These are phyloP conservation scores for Septoria linicola DNA, from an alignment of 2,329 filamentous ascomycete species.

Conservation along the genomic window DNA sequence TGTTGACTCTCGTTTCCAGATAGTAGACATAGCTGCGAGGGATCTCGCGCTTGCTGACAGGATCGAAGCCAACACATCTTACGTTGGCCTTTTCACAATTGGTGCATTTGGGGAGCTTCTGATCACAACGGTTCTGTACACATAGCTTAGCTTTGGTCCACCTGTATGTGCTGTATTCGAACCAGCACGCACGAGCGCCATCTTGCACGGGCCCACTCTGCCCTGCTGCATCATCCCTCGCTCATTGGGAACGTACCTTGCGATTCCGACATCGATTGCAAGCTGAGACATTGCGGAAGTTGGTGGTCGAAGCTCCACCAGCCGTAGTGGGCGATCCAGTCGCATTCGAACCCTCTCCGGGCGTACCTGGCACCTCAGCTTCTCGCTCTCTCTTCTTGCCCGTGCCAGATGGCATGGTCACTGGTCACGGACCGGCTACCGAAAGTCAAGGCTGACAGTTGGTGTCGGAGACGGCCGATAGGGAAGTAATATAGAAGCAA, in stretches of 20 bases:
- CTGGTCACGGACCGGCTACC: neutral
- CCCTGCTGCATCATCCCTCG: neutral
- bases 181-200: neutral
- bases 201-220: neutral
- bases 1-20: slow-evolving; percentile 79
- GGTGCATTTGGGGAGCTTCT: slow-evolving; percentile 84
- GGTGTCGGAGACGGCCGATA: slow-evolving; percentile 9
- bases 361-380: slow-evolving; percentile 3
- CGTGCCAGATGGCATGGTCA: slow-evolving; percentile 13
- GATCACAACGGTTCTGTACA: slow-evolving; percentile 76
- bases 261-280: slow-evolving; percentile 89
- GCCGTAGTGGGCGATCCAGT: slow-evolving; percentile 18
- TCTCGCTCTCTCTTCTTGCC: slow-evolving; percentile 26
- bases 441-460: neutral
- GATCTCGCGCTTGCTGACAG: slow-evolving; percentile 93
- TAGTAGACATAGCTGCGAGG: slow-evolving; percentile 89
- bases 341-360: slow-evolving; percentile 9
- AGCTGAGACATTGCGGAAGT: slow-evolving; percentile 66
- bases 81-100: slow-evolving; percentile 91
- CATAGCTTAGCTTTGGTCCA: neutral
- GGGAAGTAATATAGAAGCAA: neutral
- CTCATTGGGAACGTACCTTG: slow-evolving; percentile 54
- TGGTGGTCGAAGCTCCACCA: slow-evolving; percentile 61
- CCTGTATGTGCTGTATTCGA: neutral
- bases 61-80: slow-evolving; percentile 91